Base-by-base conservation (phyloP, 768 basidiomycete species). In the Agaricus subrufescens region DNA sequence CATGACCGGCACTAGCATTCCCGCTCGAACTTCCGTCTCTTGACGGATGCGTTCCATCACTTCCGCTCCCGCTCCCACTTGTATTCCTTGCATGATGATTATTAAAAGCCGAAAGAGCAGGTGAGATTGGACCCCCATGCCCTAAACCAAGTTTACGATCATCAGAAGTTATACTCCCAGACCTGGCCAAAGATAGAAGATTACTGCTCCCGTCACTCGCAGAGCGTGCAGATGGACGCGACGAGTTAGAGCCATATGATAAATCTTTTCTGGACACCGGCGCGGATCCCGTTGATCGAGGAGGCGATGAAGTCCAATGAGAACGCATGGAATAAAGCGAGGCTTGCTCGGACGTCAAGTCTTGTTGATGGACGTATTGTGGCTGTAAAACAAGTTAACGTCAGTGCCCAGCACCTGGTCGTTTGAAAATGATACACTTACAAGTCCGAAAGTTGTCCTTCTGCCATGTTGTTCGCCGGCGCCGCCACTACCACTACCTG, bases 271-370 rank as follows among this genome's bases (percentile, higher is more conserved):
- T 54, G 10, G 82, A 80, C 6, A 75, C 69, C 5, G 82, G 73
- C 8, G 75, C 79, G 7, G 86, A 86, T 45, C 81, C 80, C 26
- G 78, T 72, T 0, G 83, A 81, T 45, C 76, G 75, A 1, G 76
- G 70, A 14, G 61, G 59, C 14, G 70, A 65, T 0, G 53, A 37
- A 14, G 74, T 75, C 19, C 85, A 66, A 52, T 80, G 79, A 1
- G 85, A 84, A 23, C 73, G 75, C 74, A 81, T 77, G 0, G 87
- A 88, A 61, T 85, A 80, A 10, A 89, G 66, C 0, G 88, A 89
- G 26, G 79, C 84, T 60, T 78, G 77, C 61, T 88, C 84, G 25
- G 87, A 85, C n/a, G 66, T 66, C 43, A 76, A 63, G 25, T 68
- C 66, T 5, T 69, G 70, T n/a, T 66, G 69, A 51, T 80, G 75